A percentile compares a stretch with the other conserved stretches of the same genome.
phyloP scores from a whole-genome alignment of 1,284 basidiomycete genomes.

The Polyporus tsugae region DNA sequence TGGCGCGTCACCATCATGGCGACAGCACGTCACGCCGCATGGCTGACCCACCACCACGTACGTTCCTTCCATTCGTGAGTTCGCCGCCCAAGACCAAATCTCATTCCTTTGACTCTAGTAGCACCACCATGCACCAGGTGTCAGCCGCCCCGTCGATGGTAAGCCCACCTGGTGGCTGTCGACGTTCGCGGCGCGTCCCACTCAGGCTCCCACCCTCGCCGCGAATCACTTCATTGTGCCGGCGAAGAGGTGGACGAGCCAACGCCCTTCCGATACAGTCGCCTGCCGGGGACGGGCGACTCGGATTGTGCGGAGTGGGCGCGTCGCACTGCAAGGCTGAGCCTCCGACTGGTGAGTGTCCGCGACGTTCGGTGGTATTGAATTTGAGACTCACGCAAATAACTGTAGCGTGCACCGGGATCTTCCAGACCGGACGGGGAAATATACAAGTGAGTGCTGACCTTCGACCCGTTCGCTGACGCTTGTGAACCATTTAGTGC shows the following conservation, averaged over 20 bases:
- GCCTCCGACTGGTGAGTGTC: constrained; percentile 14
- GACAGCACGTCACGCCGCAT: neutral
- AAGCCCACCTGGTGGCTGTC: constrained; percentile 17
- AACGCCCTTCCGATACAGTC: constrained; percentile 21
- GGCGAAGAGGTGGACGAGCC: constrained; percentile 7
- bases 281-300: constrained; percentile 21
- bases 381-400: neutral
- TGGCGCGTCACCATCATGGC: neutral
- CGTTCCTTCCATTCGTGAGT: neutral
- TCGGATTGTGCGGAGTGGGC: constrained; percentile 20
- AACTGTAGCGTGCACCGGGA: neutral
- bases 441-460: neutral
- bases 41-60: constrained; percentile 11
- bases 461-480: neutral
- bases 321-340: constrained; percentile 23
- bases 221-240: neutral
- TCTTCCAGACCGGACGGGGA: neutral
- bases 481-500: too few relatives aligned
- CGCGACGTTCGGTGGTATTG: neutral
- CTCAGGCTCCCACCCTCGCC: constrained; percentile 13
- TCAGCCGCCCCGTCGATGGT: constrained; percentile 13
- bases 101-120: neutral
- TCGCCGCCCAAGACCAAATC: neutral
- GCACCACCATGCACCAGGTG: too few relatives aligned
- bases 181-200: constrained; percentile 18